Percentiles rank a stretch among this genome's conserved stretches.
These are phyloP conservation scores for Verbascum thapsus DNA, from an alignment of 257 asterid species.

Conservation along the genomic window DNA sequence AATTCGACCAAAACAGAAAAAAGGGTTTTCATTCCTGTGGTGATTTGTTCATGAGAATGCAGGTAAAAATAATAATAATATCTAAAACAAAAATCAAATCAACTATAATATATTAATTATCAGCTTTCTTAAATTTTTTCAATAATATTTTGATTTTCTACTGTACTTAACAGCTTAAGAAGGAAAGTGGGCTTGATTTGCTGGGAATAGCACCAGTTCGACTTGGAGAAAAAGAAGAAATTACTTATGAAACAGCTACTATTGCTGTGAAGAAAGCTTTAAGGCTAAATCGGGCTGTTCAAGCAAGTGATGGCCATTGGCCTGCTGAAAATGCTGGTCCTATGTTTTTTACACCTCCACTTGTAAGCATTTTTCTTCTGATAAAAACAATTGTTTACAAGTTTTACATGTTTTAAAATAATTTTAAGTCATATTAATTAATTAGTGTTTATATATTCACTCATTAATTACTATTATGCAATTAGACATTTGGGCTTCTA, in stretches of 20 bases:
- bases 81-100: no score
- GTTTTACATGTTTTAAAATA: no score
- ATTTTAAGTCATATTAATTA: no score
- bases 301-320: slow-evolving; percentile 82
- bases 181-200: slow-evolving; percentile 57
- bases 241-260: slow-evolving; percentile 49
- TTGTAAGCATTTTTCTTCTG: slow-evolving; percentile 23
- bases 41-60: slow-evolving; percentile 58
- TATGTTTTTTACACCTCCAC: slow-evolving; percentile 60
- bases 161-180: slow-evolving; percentile 37
- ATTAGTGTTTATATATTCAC: no score
- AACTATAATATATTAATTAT: no score
- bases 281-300: slow-evolving; percentile 56
- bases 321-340: slow-evolving; percentile 81
- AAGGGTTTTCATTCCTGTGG: slow-evolving; percentile 49
- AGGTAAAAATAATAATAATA: slow-evolving; percentile 38
- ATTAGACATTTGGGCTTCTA: no score
- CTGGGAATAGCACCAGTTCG: slow-evolving; percentile 49
- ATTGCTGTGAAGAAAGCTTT: slow-evolving; percentile 60
- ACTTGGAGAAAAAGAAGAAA: slow-evolving; percentile 50
- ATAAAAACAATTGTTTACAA: no score
- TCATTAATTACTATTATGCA: no score
- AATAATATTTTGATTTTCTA: not conserved
- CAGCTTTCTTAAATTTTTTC: no score
- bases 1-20: slow-evolving; percentile 39